A percentile compares a stretch with the other conserved stretches of the same genome.
These are phyloP conservation scores for Eutrema japonicum DNA, from an alignment of 345 rosid genomes.

Conservation along the genomic window DNA sequence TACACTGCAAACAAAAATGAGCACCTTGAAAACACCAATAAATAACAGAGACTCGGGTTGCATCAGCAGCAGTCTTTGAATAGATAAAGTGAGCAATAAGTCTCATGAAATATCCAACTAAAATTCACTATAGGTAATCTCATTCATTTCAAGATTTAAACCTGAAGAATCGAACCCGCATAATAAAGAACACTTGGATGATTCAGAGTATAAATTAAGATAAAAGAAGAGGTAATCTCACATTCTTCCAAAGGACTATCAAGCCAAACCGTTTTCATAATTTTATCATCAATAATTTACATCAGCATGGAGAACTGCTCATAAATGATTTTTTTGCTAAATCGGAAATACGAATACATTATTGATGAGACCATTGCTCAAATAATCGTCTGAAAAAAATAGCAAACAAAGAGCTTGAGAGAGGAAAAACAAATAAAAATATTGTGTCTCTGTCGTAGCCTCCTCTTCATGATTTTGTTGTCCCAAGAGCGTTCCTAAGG, in stretches of 20 bases:
- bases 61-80: conserved; percentile 88
- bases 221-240: too few relatives aligned
- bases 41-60: conserved; percentile 90
- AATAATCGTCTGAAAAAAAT: conserved; percentile 5
- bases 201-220: not conserved
- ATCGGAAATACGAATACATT: not conserved
- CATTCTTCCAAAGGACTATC: too few relatives aligned
- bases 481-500: conserved; percentile 42
- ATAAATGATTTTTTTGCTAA: not conserved
- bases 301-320: conserved; percentile 84
- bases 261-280: too few relatives aligned
- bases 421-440: not conserved
- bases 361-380: conserved; percentile 16
- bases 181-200: conserved; percentile 90
- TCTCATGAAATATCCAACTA: conserved; percentile 12
- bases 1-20: not conserved
- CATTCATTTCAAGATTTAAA: conserved; percentile 37
- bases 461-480: conserved; percentile 28
- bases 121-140: conserved; percentile 7
- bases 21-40: conserved; percentile 91
- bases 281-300: too few relatives aligned
- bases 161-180: conserved; percentile 97
- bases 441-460: not conserved
- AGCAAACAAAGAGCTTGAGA: conserved; percentile 11
- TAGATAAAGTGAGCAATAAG: conserved; percentile 13